Percentiles rank a stretch among this genome's conserved stretches.
phyloP scores from a whole-genome alignment of 2,329 filamentous ascomycete species.

The Xylariaceae sp. region DNA sequence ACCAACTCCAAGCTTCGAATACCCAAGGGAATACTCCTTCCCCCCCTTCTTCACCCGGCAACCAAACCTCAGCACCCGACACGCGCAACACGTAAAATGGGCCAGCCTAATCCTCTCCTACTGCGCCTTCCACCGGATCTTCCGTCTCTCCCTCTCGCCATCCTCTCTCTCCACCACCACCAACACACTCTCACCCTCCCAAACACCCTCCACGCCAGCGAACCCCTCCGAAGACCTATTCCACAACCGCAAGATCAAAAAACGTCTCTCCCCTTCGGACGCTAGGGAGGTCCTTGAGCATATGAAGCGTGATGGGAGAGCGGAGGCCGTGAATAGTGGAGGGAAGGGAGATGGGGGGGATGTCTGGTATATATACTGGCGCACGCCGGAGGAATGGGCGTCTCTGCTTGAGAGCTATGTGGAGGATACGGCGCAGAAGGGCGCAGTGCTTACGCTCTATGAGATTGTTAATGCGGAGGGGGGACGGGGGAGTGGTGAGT shows the following conservation, averaged over 20 bases:
- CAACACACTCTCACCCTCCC: too few relatives aligned
- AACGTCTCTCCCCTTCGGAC: slow-evolving; percentile 49
- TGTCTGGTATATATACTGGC: slow-evolving; percentile 78
- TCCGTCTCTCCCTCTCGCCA: slow-evolving; percentile 54
- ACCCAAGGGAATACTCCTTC: slow-evolving; percentile 64
- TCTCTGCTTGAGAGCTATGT: slow-evolving; percentile 74
- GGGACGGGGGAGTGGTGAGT: slow-evolving; percentile 64
- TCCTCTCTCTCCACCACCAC: too few relatives aligned
- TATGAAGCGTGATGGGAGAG: slow-evolving; percentile 58
- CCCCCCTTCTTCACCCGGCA: slow-evolving; percentile 85
- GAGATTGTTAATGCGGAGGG: slow-evolving; percentile 87
- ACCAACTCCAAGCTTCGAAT: neutral
- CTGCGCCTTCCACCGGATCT: slow-evolving; percentile 75
- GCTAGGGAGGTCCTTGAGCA: slow-evolving; percentile 57
- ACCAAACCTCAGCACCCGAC: slow-evolving; percentile 68
- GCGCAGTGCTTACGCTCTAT: slow-evolving; percentile 85
- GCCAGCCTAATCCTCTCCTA: slow-evolving; percentile 79
- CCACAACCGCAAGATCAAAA: slow-evolving; percentile 53
- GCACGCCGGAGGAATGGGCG: slow-evolving; percentile 87
- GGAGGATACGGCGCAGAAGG: slow-evolving; percentile 85
- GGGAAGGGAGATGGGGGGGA: slow-evolving; percentile 43
- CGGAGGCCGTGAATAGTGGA: slow-evolving; percentile 58
- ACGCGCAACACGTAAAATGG: slow-evolving; percentile 82
- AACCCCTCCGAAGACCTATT: slow-evolving; percentile 49
- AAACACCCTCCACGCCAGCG: slow-evolving; percentile 29